phyloP scores from a whole-genome alignment of 2,329 filamentous ascomycete genomes.

The Metarhizium guizhouense region DNA sequence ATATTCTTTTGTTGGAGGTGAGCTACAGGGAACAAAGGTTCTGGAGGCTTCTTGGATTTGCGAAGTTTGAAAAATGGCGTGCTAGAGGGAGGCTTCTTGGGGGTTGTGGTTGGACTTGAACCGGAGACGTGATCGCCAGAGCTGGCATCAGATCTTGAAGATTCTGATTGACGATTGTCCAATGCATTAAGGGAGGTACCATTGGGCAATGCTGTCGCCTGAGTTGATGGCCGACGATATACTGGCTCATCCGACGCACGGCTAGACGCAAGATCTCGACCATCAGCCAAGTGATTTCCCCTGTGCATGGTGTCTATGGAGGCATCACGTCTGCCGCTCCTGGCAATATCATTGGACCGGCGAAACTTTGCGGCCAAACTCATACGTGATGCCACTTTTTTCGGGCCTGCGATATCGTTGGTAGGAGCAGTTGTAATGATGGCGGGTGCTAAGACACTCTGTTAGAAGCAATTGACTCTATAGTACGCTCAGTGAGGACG shows the following conservation, averaged over 20 bases:
- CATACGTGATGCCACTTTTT: slow-evolving; percentile 48
- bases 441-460: slow-evolving; percentile 41
- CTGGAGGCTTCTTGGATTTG: slow-evolving; percentile 64
- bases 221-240: slow-evolving; percentile 21
- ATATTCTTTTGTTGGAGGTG: slow-evolving; percentile 65
- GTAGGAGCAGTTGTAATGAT: slow-evolving; percentile 94
- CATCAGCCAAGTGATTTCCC: slow-evolving; percentile 10
- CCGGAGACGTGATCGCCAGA: slow-evolving; percentile 55
- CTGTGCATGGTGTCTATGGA: not conserved
- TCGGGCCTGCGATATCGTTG: slow-evolving; percentile 44
- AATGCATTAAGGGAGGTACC: slow-evolving; percentile 39
- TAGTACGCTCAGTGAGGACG: slow-evolving; percentile 13
- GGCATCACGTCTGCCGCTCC: slow-evolving; percentile 15
- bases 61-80: slow-evolving; percentile 77
- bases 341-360: slow-evolving; percentile 39
- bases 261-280: slow-evolving; percentile 20
- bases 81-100: slow-evolving; percentile 49
- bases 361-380: slow-evolving; percentile 44
- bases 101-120: slow-evolving; percentile 53
- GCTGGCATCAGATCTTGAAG: slow-evolving; percentile 81
- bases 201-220: slow-evolving; percentile 18
- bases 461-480: not conserved
- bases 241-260: slow-evolving; percentile 48
- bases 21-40: slow-evolving; percentile 73
- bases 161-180: slow-evolving; percentile 51